These are phyloP conservation scores for Tolypocladium sp. DNA, from an alignment of 2,329 filamentous ascomycete genomes.

Conservation along the genomic window DNA sequence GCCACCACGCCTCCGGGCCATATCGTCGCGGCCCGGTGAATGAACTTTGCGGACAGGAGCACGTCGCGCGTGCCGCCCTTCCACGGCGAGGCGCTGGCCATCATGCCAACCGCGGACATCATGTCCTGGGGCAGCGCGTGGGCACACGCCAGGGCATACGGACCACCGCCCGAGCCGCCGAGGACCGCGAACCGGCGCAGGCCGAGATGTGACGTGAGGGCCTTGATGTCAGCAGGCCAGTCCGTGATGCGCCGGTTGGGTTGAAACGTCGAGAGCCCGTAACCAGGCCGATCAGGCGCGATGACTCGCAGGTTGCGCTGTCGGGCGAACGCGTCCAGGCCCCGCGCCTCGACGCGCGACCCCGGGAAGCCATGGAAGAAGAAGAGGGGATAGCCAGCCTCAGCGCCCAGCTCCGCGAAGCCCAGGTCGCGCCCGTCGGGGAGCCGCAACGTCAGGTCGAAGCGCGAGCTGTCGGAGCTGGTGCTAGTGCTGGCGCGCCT, in stretches of 20 bases:
- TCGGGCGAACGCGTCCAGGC: slow-evolving; percentile 14
- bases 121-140: slow-evolving; percentile 15
- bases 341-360: slow-evolving; percentile 26
- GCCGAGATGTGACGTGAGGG: slow-evolving; percentile 9
- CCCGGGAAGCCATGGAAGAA: slow-evolving; percentile 34
- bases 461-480: neutral
- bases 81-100: slow-evolving; percentile 26
- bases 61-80: slow-evolving; percentile 20
- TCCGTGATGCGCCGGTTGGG: slow-evolving; percentile 20
- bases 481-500: neutral
- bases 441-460: slow-evolving; percentile 20
- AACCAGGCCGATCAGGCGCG: slow-evolving; percentile 31
- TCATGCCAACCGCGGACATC: slow-evolving; percentile 25
- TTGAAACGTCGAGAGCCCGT: slow-evolving; percentile 28
- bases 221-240: slow-evolving; percentile 22
- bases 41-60: slow-evolving; percentile 5
- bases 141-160: slow-evolving; percentile 26
- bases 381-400: slow-evolving; percentile 21
- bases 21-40: slow-evolving; percentile 9
- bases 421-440: slow-evolving; percentile 30
- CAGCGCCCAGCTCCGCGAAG: slow-evolving; percentile 27
- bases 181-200: slow-evolving; percentile 21
- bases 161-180: slow-evolving; percentile 25
- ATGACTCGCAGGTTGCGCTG: slow-evolving; percentile 22
- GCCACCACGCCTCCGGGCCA: neutral